These are phyloP conservation scores for Morella rubra DNA, from an alignment of 306 rosid species.

Conservation along the genomic window DNA sequence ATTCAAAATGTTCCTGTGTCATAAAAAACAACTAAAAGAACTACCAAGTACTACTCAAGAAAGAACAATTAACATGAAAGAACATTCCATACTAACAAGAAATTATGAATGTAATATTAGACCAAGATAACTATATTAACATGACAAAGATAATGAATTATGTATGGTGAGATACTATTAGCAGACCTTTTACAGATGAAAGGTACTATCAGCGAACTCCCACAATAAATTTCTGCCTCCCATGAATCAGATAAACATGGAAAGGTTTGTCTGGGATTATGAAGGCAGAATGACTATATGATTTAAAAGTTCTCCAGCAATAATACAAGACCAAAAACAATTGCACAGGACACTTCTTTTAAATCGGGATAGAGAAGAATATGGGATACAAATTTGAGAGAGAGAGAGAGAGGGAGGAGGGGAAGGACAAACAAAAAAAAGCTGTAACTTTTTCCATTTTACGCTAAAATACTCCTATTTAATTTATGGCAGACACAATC, in stretches of 20 bases:
- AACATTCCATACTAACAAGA: not conserved
- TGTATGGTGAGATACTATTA: constrained; percentile 36
- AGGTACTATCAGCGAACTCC: constrained; percentile 43
- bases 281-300: constrained; percentile 22
- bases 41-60: not conserved
- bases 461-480: not conserved
- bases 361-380: not conserved
- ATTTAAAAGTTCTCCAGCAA: not conserved
- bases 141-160: not conserved
- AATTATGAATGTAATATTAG: not conserved
- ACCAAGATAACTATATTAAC: not conserved
- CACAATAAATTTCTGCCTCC: constrained; percentile 38
- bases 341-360: not conserved
- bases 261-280: constrained; percentile 45
- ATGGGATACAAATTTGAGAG: not conserved
- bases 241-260: constrained; percentile 46
- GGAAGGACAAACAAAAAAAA: not conserved
- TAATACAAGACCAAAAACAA: not conserved
- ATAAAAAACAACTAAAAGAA: not conserved
- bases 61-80: constrained; percentile 2
- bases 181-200: constrained; percentile 37
- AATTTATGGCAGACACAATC: not conserved
- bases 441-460: not conserved
- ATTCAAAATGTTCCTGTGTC: not conserved
- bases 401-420: not conserved